phyloP scores from a whole-genome alignment of 2,329 filamentous ascomycete genomes.

The Ceratocystis huliohia region DNA sequence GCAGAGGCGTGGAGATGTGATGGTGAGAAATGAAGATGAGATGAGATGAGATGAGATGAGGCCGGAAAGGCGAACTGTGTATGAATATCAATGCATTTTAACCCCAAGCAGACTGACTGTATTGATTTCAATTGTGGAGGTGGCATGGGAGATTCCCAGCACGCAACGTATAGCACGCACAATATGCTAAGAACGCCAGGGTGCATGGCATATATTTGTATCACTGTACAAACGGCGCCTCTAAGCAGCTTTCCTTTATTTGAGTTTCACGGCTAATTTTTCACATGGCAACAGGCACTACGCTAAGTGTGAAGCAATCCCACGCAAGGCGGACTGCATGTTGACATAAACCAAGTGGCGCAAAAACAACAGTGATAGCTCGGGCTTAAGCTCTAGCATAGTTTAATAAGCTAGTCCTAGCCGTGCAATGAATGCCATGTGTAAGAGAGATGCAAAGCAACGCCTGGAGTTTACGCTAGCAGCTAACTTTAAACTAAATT shows the following conservation, averaged over 20 bases:
- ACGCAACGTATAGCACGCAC: background rate
- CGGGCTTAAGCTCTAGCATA: no score
- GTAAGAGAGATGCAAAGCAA: no score
- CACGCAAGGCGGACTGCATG: background rate
- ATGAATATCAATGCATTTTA: background rate
- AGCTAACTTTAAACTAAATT: no score
- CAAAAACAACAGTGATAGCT: no score
- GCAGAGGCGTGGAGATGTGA: background rate
- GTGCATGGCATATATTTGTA: background rate
- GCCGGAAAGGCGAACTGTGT: background rate
- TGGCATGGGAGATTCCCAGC: no score
- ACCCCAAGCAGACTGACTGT: no score
- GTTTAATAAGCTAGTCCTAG: no score
- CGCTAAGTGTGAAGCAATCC: background rate
- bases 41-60: background rate
- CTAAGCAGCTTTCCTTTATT: background rate
- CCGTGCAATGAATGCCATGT: no score
- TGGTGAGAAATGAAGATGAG: background rate
- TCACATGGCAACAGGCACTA: background rate
- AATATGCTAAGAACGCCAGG: background rate
- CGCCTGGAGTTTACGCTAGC: no score
- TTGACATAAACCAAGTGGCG: background rate
- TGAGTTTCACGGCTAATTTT: background rate
- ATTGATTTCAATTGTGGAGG: no score
- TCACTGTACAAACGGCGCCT: background rate